A percentile compares a stretch with the other conserved stretches of the same genome.
Evolutionary conservation across 176 grass and related monocot genomes (phyloP).

Genomic region (Triticum monococcum): DNA sequence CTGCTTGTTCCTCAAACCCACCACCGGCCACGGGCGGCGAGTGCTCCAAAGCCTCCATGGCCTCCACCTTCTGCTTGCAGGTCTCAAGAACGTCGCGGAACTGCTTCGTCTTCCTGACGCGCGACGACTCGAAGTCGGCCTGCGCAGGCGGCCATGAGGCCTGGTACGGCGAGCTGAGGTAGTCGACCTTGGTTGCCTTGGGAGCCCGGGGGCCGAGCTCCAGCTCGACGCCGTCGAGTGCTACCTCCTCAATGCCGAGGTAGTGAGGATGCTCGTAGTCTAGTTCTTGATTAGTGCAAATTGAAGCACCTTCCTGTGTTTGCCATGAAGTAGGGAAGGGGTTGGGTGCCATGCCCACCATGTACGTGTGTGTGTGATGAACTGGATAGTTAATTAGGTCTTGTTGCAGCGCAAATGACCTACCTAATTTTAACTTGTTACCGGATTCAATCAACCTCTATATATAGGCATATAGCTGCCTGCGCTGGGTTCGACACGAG

Average conservation of each 20-base stretch:
- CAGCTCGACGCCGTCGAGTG: slow-evolving; percentile 31
- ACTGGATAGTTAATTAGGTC: not conserved
- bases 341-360: slow-evolving; percentile 12
- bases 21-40: not conserved
- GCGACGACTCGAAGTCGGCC: slow-evolving; percentile 25
- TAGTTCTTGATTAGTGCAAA: slow-evolving; percentile 22
- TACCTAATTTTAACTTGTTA: slow-evolving; percentile 8
- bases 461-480: slow-evolving; percentile 4
- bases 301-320: slow-evolving; percentile 16
- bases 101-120: slow-evolving; percentile 38
- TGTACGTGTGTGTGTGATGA: not conserved
- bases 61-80: slow-evolving; percentile 69
- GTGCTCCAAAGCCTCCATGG: slow-evolving; percentile 42
- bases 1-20: not conserved
- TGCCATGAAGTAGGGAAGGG: not conserved
- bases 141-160: slow-evolving; percentile 21
- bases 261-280: slow-evolving; percentile 3
- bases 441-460: not conserved
- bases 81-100: slow-evolving; percentile 47
- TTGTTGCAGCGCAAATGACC: slow-evolving; percentile 10
- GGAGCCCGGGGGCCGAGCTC: slow-evolving; percentile 15
- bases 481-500: not conserved
- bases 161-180: slow-evolving; percentile 43
- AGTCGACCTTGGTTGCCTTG: slow-evolving; percentile 40
- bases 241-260: slow-evolving; percentile 21